Base-by-base conservation (phyloP, 2,329 filamentous ascomycete species). In the Diaporthe destruens region DNA sequence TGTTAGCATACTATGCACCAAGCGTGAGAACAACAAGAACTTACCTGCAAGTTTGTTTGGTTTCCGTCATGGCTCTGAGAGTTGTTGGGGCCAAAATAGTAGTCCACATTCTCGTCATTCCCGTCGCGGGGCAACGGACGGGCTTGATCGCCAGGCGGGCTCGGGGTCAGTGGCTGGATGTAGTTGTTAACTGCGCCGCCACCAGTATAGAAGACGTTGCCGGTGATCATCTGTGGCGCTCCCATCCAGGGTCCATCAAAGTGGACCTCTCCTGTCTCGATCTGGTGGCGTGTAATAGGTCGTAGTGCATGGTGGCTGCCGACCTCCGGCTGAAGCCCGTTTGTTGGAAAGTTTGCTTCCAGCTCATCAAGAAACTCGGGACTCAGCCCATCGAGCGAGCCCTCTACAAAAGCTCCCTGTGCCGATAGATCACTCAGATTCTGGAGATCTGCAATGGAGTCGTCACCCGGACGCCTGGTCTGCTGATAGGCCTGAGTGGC, bases 381-480 rank as follows among this genome's bases (percentile, higher is more conserved):
- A 36, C 4, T 6, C 7, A 1, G 34, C 34, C 29, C 2, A 29
- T 29, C 2, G 5, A 3, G 2, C 5, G 29, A 29, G 29, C 5
- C 29, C 29, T 29, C 29, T 29, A 29, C 29, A 29, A 2, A 2
- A 29, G 5, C 2, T 5, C 29, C 29, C 29, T 29, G 29, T 29
- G 29, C 29, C 29, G 29, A n/a, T n/a, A n/a, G n/a, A n/a, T n/a
- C n/a, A n/a, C n/a, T n/a, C n/a, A n/a, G n/a, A n/a, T n/a, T n/a
- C n/a, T n/a, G n/a, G n/a, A n/a, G n/a, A n/a, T n/a, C 29, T 29
- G 29, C 29, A 5, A 29, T 29, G 8, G 5, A 9, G 9, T 3
- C 6, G 14, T 5, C 2, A 16, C 14, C 1, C n/a, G 1, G 56
- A 5, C 3, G 5, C 0, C 2, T 7, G 23, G 0, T 3, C 25